Evolutionary conservation across 768 basidiomycete genomes (phyloP), one percentile per base, ranked within the genome.

Genomic region (Leccinum rimulosum): DNA sequence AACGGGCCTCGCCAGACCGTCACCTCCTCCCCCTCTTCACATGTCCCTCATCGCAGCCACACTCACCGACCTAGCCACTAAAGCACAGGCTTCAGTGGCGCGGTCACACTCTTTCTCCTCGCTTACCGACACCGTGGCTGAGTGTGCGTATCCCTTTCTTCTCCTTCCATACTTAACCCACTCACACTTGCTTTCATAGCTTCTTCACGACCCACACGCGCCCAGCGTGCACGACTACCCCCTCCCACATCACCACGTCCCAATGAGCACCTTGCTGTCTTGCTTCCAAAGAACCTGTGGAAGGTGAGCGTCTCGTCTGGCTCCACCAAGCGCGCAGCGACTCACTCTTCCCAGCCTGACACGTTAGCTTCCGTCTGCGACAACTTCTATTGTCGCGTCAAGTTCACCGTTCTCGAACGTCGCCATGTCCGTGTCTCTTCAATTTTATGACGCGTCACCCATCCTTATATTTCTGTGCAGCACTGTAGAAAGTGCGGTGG

Each of bases 401-500:
- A 71, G 53, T 92, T 92, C 71, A 81, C 84, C 59, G 70, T 92
- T 60, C 80, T 86, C 48, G 87, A 89, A 62, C 87, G 90, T 61
- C 84, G 84, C 75, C 90, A 93, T 69, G 87, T 89, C 68, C 66
- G 87, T 80, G 15, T 50, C 31, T 19, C 10, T 50, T 52, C 50
- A 19, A 19, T n/a, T 61, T 50, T 35, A n/a, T 56, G 55, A 38
- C 45, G 43, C 43, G 43, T 31, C 52, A 8, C 17, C 52, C 30
- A 22, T 58, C 50, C 66, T 73, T 61, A 66, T 66, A 57, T 67
- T 58, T 61, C 56, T 52, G 60, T 56, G 43, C 68, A 89, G 87
- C 91, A 93, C 61, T 93, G 91, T 73, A 83, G 91, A 70, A 92
- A 91, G 70, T 92, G 91, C 64, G 91, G 91, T 52, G 89, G 88